Evolutionary conservation across 495 filamentous ascomycete genomes (phyloP).

Genomic region (Aspergillus panamensis): DNA sequence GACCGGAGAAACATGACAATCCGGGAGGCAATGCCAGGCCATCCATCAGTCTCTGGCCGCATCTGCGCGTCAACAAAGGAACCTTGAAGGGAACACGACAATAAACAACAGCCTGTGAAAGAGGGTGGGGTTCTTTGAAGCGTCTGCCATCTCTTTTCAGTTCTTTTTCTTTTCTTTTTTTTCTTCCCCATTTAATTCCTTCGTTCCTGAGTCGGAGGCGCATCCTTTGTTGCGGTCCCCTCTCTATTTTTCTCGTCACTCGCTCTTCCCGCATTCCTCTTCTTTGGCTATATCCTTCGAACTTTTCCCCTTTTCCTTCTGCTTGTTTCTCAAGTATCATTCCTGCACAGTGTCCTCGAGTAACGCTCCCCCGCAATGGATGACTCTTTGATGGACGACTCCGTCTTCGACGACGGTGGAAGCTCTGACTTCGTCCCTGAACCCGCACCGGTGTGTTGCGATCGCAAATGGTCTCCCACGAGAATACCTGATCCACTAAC

Average conservation of each 20-base stretch:
- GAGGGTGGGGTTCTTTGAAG: neutral
- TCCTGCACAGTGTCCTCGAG: neutral
- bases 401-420: constrained; percentile 54
- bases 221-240: constrained; percentile 1
- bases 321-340: neutral
- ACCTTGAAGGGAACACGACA: constrained; percentile 9
- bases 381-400: constrained; percentile 52
- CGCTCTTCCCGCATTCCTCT: neutral
- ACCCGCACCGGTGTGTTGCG: constrained; percentile 30
- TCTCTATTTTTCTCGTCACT: neutral
- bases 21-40: constrained; percentile 13
- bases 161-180: constrained; percentile 14
- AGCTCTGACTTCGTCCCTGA: constrained; percentile 45
- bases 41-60: neutral
- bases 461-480: neutral
- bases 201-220: constrained; percentile 5
- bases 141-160: neutral
- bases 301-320: neutral
- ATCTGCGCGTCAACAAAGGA: constrained; percentile 17
- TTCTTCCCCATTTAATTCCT: constrained; percentile 2
- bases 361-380: constrained; percentile 29
- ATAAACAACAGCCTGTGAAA: constrained; percentile 1
- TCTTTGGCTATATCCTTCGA: neutral
- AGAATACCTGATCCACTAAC: neutral
- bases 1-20: constrained; percentile 16